Evolutionary conservation across 768 basidiomycete genomes (phyloP).

Genomic region (Lactarius sanguifluus): DNA sequence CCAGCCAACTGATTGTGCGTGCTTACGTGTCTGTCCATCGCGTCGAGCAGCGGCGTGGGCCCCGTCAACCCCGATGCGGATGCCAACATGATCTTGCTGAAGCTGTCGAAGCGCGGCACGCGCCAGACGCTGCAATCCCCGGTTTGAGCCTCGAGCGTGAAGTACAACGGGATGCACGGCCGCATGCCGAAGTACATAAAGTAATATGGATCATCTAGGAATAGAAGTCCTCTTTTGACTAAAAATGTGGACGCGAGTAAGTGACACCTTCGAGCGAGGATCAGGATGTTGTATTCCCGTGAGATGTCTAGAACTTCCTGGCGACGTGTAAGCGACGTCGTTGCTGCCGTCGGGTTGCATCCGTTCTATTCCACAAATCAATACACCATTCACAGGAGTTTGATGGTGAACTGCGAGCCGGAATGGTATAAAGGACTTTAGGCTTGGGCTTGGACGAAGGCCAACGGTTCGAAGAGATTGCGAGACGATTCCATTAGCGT

Average conservation of each 20-base stretch:
- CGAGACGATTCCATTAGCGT: conserved; percentile 67
- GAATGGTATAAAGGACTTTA: conserved; percentile 78
- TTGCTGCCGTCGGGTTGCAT: conserved; percentile 84
- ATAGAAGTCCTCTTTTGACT: not conserved
- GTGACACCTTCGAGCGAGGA: conserved; percentile 68
- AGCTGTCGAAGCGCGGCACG: conserved; percentile 85
- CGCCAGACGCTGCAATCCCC: conserved; percentile 58
- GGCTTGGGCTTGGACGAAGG: conserved; percentile 68
- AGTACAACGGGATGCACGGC: conserved; percentile 73
- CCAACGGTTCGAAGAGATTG: conserved; percentile 68
- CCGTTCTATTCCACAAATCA: conserved; percentile 55
- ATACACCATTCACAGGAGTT: not conserved
- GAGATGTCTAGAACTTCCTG: conserved; percentile 71
- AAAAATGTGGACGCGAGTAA: not conserved
- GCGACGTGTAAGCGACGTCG: conserved; percentile 66
- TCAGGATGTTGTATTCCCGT: conserved; percentile 70
- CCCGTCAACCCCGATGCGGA: conserved; percentile 80
- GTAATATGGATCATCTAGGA: conserved; percentile 75
- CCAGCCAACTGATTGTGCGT: not conserved
- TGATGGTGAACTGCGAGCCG: conserved; percentile 40
- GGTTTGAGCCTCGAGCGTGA: conserved; percentile 54
- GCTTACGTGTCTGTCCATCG: conserved; percentile 70
- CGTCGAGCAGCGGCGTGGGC: conserved; percentile 62
- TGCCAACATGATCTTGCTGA: conserved; percentile 82
- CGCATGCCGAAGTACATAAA: conserved; percentile 71